These are phyloP conservation scores for Drechslera avenae DNA, from an alignment of 2,329 filamentous ascomycete species.

Conservation along the genomic window DNA sequence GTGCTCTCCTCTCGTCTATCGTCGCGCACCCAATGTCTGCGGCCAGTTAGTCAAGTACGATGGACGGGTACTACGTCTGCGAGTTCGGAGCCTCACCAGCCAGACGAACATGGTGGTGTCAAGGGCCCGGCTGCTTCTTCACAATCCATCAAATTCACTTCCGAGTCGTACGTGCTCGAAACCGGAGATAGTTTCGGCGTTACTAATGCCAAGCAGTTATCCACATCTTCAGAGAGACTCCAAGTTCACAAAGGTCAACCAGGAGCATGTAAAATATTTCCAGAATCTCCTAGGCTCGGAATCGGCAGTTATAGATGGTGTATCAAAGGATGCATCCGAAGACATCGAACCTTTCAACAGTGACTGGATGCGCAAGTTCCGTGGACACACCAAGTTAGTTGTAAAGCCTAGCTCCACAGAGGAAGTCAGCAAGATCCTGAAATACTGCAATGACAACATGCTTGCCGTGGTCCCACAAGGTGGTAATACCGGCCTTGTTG, in stretches of 20 bases:
- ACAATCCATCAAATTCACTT: conserved; percentile 73
- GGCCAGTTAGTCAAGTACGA: conserved; percentile 41
- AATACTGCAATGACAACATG: conserved; percentile 92
- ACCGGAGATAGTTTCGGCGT: neutral
- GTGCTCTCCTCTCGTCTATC: conserved; percentile 33
- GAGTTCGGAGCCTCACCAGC: conserved; percentile 50
- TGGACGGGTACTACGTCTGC: conserved; percentile 47
- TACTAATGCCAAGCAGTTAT: conserved; percentile 55
- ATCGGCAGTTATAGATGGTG: conserved; percentile 82
- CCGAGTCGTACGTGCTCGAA: conserved; percentile 65
- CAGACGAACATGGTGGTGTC: conserved; percentile 42
- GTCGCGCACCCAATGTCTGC: conserved; percentile 28
- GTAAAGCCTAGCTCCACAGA: conserved; percentile 83
- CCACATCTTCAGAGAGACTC: conserved; percentile 80
- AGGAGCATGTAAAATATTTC: conserved; percentile 83
- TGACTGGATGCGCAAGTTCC: conserved; percentile 99
- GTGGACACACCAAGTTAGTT: conserved; percentile 84
- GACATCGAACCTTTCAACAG: conserved; percentile 92
- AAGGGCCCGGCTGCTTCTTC: conserved; percentile 42
- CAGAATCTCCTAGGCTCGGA: conserved; percentile 76
- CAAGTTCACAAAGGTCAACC: conserved; percentile 73
- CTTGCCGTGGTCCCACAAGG: conserved; percentile 96
- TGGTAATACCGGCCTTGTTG: conserved; percentile 94
- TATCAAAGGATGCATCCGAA: conserved; percentile 73
- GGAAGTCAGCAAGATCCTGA: conserved; percentile 87